Conservation (phyloP, 2,329 filamentous ascomycete species). For the Ambrosiella beaveri region DNA sequence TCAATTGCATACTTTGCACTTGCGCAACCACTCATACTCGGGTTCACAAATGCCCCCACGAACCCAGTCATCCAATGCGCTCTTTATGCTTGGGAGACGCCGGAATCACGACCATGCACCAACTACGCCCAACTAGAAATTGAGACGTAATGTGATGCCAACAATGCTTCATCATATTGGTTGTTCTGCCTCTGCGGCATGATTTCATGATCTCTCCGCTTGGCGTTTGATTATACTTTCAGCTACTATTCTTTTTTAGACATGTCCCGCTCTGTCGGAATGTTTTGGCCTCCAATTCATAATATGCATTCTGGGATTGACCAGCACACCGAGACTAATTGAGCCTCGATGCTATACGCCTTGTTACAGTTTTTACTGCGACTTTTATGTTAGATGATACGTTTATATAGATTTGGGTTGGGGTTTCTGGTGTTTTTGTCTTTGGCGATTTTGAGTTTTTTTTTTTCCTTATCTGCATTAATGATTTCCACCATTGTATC, state of each 20-base stretch:
- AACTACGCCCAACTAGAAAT: neutral
- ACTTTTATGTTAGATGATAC: neutral
- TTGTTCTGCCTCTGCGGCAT: too few relatives aligned
- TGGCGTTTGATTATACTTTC: too few relatives aligned
- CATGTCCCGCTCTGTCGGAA: too few relatives aligned
- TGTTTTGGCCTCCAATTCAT: too few relatives aligned
- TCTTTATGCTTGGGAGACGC: conserved; percentile 11
- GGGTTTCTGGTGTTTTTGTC: neutral
- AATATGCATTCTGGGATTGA: too few relatives aligned
- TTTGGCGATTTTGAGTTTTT: neutral
- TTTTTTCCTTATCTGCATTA: neutral
- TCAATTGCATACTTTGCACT: conserved; percentile 10
- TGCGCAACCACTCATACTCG: conserved; percentile 13
- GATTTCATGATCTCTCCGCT: too few relatives aligned
- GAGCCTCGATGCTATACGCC: too few relatives aligned
- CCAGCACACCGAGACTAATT: too few relatives aligned
- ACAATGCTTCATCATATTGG: neutral
- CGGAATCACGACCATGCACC: conserved; percentile 3
- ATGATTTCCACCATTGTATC: neutral
- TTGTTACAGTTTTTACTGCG: neutral
- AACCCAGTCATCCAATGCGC: conserved; percentile 12
- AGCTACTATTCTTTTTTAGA: too few relatives aligned
- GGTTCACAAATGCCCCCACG: conserved; percentile 13
- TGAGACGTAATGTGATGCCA: neutral
- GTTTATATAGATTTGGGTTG: conserved; percentile 1